phyloP scores from a whole-genome alignment of 2,329 filamentous ascomycete species.

The Colletotrichum gloeosporioides region DNA sequence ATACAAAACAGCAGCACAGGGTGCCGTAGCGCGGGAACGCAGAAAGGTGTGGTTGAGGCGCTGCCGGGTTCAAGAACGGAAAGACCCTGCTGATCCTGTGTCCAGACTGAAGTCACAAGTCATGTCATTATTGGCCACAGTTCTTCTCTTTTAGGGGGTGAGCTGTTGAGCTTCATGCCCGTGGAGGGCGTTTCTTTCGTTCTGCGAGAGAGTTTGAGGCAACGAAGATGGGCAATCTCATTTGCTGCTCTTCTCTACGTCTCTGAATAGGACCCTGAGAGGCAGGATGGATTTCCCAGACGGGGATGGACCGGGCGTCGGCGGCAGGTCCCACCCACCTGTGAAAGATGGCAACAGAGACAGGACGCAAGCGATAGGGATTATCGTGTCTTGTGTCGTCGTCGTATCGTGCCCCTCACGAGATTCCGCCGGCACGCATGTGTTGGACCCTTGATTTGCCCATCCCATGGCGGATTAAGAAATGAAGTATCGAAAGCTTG shows the following conservation, averaged over 20 bases:
- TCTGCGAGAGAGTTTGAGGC: neutral
- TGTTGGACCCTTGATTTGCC: constrained; percentile 16
- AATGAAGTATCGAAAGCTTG: constrained; percentile 14
- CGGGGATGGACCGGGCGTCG: neutral
- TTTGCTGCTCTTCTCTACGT: neutral
- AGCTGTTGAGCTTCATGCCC: neutral
- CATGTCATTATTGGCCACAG: constrained; percentile 19
- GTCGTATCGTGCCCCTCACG: neutral
- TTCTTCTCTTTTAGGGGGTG: neutral
- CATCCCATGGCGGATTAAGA: neutral
- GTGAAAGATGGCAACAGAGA: neutral
- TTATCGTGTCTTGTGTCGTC: neutral
- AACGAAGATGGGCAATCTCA: neutral
- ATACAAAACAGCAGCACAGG: neutral
- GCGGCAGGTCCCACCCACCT: neutral
- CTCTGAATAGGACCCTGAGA: neutral
- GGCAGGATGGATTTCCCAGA: neutral
- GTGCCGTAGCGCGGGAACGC: neutral
- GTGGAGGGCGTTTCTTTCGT: neutral
- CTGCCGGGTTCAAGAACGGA: constrained; percentile 6
- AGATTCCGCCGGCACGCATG: neutral
- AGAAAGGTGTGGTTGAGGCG: neutral
- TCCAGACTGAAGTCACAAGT: constrained; percentile 17
- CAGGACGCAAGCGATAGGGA: constrained; percentile 15
- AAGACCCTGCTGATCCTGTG: constrained; percentile 25